Conservation (phyloP, 352 stramenopile species). For the Phytophthora palmivora region DNA sequence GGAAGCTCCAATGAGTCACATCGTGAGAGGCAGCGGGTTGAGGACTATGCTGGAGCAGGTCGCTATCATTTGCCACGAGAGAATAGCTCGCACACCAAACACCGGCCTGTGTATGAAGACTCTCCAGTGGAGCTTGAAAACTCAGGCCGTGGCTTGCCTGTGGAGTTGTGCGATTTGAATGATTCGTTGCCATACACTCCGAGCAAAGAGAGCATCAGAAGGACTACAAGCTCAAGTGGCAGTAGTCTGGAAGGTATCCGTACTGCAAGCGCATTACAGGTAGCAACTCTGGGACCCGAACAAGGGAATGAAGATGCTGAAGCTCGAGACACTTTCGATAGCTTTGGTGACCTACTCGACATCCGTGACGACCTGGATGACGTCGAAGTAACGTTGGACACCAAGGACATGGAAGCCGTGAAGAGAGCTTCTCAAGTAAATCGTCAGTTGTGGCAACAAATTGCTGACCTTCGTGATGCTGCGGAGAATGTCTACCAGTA, state of each 20-base stretch:
- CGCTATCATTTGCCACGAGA: constrained; percentile 11
- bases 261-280: constrained; percentile 11
- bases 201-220: constrained; percentile 44
- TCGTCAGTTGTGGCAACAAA: constrained; percentile 53
- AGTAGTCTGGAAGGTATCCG: constrained; percentile 35
- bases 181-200: constrained; percentile 20
- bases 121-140: constrained; percentile 32
- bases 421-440: constrained; percentile 37
- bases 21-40: neutral
- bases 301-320: constrained; percentile 32
- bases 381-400: constrained; percentile 50
- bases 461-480: constrained; percentile 49
- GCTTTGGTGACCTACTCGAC: constrained; percentile 39
- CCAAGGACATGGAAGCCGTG: constrained; percentile 48
- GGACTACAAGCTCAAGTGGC: constrained; percentile 42
- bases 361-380: constrained; percentile 43
- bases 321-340: constrained; percentile 41
- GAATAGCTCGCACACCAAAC: neutral
- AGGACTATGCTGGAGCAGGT: constrained; percentile 12
- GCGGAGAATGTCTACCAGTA: constrained; percentile 63
- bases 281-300: constrained; percentile 22
- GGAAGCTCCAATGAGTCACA: constrained; percentile 21
- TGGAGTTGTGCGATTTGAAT: constrained; percentile 31
- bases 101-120: constrained; percentile 15
- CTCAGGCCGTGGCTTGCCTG: constrained; percentile 11